Evolutionary conservation across 2,329 filamentous ascomycete species (phyloP), one percentile per base, ranked within the genome.

Genomic region (Lasiodiplodia sp.): DNA sequence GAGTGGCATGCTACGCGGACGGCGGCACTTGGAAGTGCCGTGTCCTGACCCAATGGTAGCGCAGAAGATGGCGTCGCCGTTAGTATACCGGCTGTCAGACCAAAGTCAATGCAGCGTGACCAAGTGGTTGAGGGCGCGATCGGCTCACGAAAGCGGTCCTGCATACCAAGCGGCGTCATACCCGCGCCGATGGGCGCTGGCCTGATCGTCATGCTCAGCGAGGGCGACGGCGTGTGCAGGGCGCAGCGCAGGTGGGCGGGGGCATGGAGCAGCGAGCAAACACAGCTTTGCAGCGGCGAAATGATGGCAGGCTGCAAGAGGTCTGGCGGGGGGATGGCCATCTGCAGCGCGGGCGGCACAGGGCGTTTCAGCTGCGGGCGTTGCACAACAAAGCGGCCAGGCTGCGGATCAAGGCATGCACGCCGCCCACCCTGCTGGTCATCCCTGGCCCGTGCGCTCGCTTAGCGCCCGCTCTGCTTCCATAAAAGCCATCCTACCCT

Each of bases 311-410:
- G 51, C 49, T 65, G 62, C 47, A 65, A 44, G 34, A 55, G 23
- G 31, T 18, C 25, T 18, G 38, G 58, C 38, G 25, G 11, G 25
- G 49, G 49, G 49, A 14, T 40, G 21, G 49, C 51, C 25, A 49
- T 49, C 34, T 28, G 58, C 58, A 55, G 34, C 62, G 62, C 31
- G 8, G 47, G 60, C 49, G n/a, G 31, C 62, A 65, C 62, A 53
- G 62, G 21, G 51, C 52, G 63, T 66, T 66, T 66, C 63, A 66
- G 49, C 63, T 66, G 44, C 40, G 18, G 49, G 51, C 16, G 52
- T 66, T 55, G 63, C 63, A 66, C 63, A 53, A 44, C n/a, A 28
- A 52, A 34, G 62, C 62, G 44, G 47, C 44, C 44, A 47, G 31
- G 56, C 55, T 57, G 55, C 55, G 55, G 55, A 60, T 62, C 38